Base-by-base conservation (phyloP, 768 basidiomycete genomes). In the Suillus bovinus region DNA sequence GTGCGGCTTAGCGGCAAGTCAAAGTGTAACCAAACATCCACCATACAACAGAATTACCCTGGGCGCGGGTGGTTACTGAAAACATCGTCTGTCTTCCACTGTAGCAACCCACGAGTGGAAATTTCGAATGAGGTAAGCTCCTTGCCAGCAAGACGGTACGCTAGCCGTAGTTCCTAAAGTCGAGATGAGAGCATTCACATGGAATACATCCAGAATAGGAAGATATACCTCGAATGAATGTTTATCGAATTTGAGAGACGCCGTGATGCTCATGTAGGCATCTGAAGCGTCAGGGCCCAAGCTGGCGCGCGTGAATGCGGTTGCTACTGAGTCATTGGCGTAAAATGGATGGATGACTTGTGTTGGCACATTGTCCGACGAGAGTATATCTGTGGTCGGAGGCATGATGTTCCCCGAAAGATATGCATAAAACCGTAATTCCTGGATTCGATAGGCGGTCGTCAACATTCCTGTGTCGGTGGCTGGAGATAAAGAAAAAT, bases 201-300 rank as follows among this genome's bases (percentile, higher is more conserved):
- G 29, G 14, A 33, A 27, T 9, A 20, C 16, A 7, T 16, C 20
- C 36, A 7, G 34, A 34, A 39, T 6, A 55, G 24, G 44, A 46
- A 57, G n/a, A 64, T 67, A 61, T 52, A 84, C 84, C 80, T 85
- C 84, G 65, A 82, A 78, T 55, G 81, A 80, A 63, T 84, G 83
- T 58, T 77, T 74, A 7, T 74, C 71, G 60, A 74, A 83, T 54
- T 68, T 71, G 16, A 74, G 71, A 33, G 77, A 71, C 3, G 79
- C 69, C 41, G 68, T 74, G 61, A 83, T 76, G 61, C 68, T 72
- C 67, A 79, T 70, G 42, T 80, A 38, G 0, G 68, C 72, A 1
- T 82, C 82, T 64, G 71, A 36, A 6, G 59, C 44, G 36, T 63
- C 66, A 0, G 69, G 52, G 11, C 59, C 58, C 0, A 64, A 29